Evolutionary conservation across 345 rosid species (phyloP).

Genomic region (Corchorus capsularis): DNA sequence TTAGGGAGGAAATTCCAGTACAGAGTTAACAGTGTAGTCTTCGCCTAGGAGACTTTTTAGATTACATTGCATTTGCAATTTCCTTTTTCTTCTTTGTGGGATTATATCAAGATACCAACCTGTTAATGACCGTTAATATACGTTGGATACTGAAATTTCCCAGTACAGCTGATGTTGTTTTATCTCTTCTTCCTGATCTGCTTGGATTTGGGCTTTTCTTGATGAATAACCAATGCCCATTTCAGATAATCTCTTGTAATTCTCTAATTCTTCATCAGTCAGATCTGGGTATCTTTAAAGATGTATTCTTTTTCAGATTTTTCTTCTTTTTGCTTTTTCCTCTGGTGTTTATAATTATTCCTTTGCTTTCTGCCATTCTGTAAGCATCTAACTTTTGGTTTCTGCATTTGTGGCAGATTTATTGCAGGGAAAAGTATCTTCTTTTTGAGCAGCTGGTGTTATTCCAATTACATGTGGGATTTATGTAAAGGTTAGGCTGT

Average conservation of each 20-base stretch:
- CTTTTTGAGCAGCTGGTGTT: conserved; percentile 40
- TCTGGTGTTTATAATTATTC: conserved; percentile 33
- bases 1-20: not conserved
- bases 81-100: conserved; percentile 2
- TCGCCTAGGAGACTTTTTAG: conserved; percentile 27
- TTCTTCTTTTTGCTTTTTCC: conserved; percentile 24
- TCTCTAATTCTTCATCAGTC: conserved; percentile 31
- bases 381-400: conserved; percentile 47
- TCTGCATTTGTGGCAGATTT: conserved; percentile 59
- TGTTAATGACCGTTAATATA: conserved; percentile 41
- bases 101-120: conserved; percentile 13
- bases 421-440: conserved; percentile 53
- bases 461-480: conserved; percentile 37
- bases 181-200: conserved; percentile 42
- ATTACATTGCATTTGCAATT: conserved; percentile 16
- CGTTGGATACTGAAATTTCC: conserved; percentile 37
- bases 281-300: conserved; percentile 59
- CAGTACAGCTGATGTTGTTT: conserved; percentile 40
- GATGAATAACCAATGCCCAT: conserved; percentile 29
- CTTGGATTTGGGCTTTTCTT: conserved; percentile 34
- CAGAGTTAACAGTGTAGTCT: conserved; percentile 23
- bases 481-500: conserved; percentile 36
- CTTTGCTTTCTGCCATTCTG: conserved; percentile 47
- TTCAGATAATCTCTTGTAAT: conserved; percentile 27
- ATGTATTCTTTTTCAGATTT: conserved; percentile 38